Evolutionary conservation across 75 land plant species (phyloP).

Genomic region (Pinus tabuliformis): DNA sequence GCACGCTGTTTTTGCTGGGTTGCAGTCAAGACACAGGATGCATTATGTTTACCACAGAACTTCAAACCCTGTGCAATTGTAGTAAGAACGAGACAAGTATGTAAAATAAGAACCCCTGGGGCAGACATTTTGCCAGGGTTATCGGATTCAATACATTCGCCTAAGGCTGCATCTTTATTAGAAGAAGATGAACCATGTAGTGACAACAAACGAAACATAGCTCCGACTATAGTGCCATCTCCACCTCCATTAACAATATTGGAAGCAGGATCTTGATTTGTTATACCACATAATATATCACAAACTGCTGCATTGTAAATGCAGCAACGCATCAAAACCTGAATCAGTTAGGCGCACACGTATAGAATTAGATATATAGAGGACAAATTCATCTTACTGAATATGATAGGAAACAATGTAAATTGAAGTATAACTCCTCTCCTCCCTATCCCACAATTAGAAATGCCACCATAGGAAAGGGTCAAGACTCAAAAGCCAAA

Average conservation of each 20-base stretch:
- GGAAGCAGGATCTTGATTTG: slow-evolving; percentile 35
- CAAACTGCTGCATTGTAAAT: slow-evolving; percentile 45
- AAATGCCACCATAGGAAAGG: background rate
- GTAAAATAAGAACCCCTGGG: slow-evolving; percentile 32
- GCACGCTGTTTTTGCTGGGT: slow-evolving; percentile 72
- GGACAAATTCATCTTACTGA: background rate
- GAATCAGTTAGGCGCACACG: slow-evolving; percentile 19
- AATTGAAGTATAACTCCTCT: background rate
- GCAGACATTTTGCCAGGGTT: slow-evolving; percentile 33
- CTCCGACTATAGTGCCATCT: slow-evolving; percentile 81
- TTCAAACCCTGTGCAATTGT: slow-evolving; percentile 71
- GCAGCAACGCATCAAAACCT: slow-evolving; percentile 81
- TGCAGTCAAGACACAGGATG: slow-evolving; percentile 74
- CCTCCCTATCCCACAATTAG: background rate
- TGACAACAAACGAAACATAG: slow-evolving; percentile 70
- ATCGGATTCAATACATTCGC: slow-evolving; percentile 28
- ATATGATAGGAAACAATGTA: background rate
- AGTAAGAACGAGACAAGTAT: slow-evolving; percentile 69
- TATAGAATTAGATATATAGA: background rate
- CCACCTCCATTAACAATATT: slow-evolving; percentile 71
- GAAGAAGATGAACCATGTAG: slow-evolving; percentile 45
- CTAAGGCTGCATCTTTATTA: slow-evolving; percentile 49
- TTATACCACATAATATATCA: slow-evolving; percentile 63
- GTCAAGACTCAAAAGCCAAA: too few relatives aligned
- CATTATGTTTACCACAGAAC: slow-evolving; percentile 50